Conservation (phyloP, 805 yeast species). For the Candida railenensis region DNA sequence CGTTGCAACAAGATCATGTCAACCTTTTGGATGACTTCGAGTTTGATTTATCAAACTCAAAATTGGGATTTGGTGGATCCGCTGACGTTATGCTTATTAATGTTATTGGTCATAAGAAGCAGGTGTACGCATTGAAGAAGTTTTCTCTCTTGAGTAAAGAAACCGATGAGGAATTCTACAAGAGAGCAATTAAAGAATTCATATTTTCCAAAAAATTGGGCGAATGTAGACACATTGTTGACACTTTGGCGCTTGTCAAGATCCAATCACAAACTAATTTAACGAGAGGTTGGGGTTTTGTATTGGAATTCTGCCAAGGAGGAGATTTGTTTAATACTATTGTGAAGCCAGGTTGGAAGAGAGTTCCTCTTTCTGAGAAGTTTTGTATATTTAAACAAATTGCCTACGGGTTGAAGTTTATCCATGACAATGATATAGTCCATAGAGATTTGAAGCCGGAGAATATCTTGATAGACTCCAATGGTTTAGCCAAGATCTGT, state of each 20-base stretch:
- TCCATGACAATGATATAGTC: conserved; percentile 66
- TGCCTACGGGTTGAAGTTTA: conserved; percentile 55
- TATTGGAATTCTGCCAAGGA: conserved; percentile 59
- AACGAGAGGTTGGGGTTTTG: conserved; percentile 75
- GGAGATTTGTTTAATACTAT: conserved; percentile 63
- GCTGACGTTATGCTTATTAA: conserved; percentile 55
- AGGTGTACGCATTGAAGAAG: conserved; percentile 63
- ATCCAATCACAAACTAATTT: conserved; percentile 54
- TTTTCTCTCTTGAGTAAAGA: conserved; percentile 62
- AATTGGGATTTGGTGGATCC: conserved; percentile 72
- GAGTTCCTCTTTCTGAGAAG: conserved; percentile 49
- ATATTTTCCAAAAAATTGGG: conserved; percentile 55
- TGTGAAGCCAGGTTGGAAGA: conserved; percentile 59
- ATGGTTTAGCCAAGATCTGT: conserved; percentile 65
- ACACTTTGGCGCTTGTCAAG: conserved; percentile 53
- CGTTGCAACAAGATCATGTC: conserved; percentile 46
- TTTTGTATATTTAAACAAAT: conserved; percentile 71
- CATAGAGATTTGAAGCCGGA: conserved; percentile 79
- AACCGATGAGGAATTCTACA: conserved; percentile 61
- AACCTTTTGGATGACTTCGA: conserved; percentile 57
- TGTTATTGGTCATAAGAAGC: conserved; percentile 38
- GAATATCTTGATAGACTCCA: conserved; percentile 56
- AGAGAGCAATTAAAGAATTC: conserved; percentile 62
- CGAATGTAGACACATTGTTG: conserved; percentile 60
- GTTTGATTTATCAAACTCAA: conserved; percentile 39